phyloP scores from a whole-genome alignment of 2,329 filamentous ascomycete species.

The Zasmidium cellare region DNA sequence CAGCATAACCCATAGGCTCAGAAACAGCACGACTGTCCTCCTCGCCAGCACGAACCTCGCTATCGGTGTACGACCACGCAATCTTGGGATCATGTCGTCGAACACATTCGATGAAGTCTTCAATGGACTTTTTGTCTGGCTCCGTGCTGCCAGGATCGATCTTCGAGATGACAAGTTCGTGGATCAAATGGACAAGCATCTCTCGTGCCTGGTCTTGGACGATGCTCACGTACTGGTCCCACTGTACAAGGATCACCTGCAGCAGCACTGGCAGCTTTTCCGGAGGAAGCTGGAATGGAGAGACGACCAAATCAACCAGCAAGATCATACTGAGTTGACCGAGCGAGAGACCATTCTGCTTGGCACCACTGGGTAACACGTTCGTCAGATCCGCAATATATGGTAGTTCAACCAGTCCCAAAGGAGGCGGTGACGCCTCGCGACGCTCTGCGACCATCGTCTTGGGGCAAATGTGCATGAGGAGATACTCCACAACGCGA shows the following conservation, averaged over 20 bases:
- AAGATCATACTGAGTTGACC: slow-evolving; percentile 92
- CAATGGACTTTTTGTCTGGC: slow-evolving; percentile 72
- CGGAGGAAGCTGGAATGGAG: slow-evolving; percentile 75
- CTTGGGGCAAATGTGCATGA: slow-evolving; percentile 88
- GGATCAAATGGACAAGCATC: slow-evolving; percentile 96
- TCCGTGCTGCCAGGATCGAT: slow-evolving; percentile 69
- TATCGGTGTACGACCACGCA: slow-evolving; percentile 93
- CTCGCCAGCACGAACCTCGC: slow-evolving; percentile 66
- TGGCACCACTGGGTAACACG: slow-evolving; percentile 82
- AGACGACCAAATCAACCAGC: slow-evolving; percentile 93
- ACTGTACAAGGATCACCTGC: slow-evolving; percentile 88
- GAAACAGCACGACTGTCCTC: slow-evolving; percentile 77
- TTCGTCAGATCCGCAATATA: slow-evolving; percentile 85
- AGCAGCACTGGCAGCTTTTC: slow-evolving; percentile 83
- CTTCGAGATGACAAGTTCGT: slow-evolving; percentile 84
- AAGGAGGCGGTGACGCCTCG: slow-evolving; percentile 66
- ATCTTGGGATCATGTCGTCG: slow-evolving; percentile 80
- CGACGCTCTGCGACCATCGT: slow-evolving; percentile 95
- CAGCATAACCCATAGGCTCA: slow-evolving; percentile 80
- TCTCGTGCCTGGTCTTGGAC: slow-evolving; percentile 96
- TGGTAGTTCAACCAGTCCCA: slow-evolving; percentile 69
- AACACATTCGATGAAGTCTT: slow-evolving; percentile 84
- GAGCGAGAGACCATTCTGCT: slow-evolving; percentile 80
- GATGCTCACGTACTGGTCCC: slow-evolving; percentile 94
- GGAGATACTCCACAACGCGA: slow-evolving; percentile 90